These are phyloP conservation scores for Casuarina equisetifolia DNA, from an alignment of 306 rosid genomes.

Conservation along the genomic window DNA sequence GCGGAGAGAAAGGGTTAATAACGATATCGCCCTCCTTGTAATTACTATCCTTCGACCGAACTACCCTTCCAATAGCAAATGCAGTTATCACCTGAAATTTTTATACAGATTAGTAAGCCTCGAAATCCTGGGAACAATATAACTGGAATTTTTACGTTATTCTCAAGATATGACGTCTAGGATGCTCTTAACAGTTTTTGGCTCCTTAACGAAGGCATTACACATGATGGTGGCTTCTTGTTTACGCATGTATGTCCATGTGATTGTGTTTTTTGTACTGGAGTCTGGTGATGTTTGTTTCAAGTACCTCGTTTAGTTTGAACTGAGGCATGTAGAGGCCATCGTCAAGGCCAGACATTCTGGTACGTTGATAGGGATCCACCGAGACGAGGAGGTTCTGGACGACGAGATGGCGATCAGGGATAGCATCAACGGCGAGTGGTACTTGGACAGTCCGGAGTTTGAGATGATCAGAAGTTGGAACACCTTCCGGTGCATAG, in stretches of 20 bases:
- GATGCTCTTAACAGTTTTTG: too few species aligned
- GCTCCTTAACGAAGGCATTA: too few species aligned
- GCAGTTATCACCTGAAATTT: constrained; percentile 38
- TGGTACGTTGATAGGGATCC: constrained; percentile 52
- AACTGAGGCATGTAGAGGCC: constrained; percentile 40
- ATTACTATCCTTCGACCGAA: constrained; percentile 36
- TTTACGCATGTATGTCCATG: too few species aligned
- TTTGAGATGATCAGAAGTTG: constrained; percentile 49
- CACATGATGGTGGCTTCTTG: too few species aligned
- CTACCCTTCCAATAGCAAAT: constrained; percentile 43
- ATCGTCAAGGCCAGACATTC: constrained; percentile 45
- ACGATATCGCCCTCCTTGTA: constrained; percentile 45
- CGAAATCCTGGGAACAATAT: too few species aligned
- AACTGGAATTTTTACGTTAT: too few species aligned
- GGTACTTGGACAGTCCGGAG: constrained; percentile 39
- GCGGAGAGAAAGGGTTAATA: constrained; percentile 25
- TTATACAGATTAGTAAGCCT: neutral
- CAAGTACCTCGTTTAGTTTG: constrained; percentile 36
- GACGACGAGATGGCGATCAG: constrained; percentile 39
- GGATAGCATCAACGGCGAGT: constrained; percentile 40
- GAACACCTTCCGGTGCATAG: constrained; percentile 51
- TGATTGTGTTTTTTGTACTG: too few species aligned
- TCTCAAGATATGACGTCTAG: too few species aligned
- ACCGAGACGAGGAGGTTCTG: constrained; percentile 46
- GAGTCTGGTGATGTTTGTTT: too few species aligned